These are phyloP conservation scores for Rhizopus delemar DNA, from an alignment of 371 early-diverging fungal species.

Conservation along the genomic window DNA sequence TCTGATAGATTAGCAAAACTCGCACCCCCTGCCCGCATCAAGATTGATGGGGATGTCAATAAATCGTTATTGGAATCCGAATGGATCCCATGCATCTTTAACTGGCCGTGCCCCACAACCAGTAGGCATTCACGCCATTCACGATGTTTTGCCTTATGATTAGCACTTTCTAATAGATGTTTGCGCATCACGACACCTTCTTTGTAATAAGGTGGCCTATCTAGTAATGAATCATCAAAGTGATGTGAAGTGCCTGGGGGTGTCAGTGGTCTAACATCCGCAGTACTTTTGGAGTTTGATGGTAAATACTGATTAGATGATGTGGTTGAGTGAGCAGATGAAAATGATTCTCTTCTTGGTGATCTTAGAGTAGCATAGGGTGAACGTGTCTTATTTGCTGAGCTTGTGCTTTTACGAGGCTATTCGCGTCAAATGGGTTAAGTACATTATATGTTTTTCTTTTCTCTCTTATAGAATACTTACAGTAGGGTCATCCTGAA, in stretches of 20 bases:
- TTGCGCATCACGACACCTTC: conserved; percentile 87
- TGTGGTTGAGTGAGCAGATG: conserved; percentile 15
- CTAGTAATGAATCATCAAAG: conserved; percentile 26
- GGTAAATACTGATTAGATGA: conserved; percentile 1
- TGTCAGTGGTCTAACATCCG: conserved; percentile 1
- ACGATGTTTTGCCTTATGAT: conserved; percentile 79
- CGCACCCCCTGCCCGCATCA: conserved; percentile 30
- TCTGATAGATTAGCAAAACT: conserved; percentile 51
- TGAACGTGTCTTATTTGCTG: conserved; percentile 6
- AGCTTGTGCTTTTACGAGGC: conserved; percentile 36
- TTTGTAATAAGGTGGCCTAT: conserved; percentile 54
- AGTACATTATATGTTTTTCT: not conserved
- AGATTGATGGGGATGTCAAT: conserved; percentile 33
- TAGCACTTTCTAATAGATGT: conserved; percentile 75
- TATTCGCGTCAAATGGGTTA: conserved; percentile 5
- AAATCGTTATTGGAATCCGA: conserved; percentile 7
- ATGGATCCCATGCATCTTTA: conserved; percentile 77
- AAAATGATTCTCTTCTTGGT: conserved; percentile 19
- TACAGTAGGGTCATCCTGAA: conserved; percentile 35
- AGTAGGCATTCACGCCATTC: conserved; percentile 85
- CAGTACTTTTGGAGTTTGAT: not conserved
- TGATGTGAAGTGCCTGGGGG: conserved; percentile 8
- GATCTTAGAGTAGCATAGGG: conserved; percentile 2
- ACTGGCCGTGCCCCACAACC: conserved; percentile 71
- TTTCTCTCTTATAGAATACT: not conserved